These are phyloP conservation scores for Saccharum officinarum DNA, from an alignment of 176 grass and related monocot genomes.

Conservation along the genomic window DNA sequence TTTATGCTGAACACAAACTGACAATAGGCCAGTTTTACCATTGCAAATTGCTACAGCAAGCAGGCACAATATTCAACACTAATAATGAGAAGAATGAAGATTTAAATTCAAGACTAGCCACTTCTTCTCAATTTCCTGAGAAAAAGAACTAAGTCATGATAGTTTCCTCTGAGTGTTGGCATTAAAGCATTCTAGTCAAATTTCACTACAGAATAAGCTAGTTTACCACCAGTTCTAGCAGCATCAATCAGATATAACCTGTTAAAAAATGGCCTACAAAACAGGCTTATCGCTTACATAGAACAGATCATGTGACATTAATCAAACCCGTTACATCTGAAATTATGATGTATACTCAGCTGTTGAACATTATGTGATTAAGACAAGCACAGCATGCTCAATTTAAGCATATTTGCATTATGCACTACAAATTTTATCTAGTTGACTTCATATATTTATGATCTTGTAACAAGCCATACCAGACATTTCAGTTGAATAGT, in stretches of 20 bases:
- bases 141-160: neutral
- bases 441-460: neutral
- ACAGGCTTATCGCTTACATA: neutral
- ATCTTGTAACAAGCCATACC: neutral
- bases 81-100: neutral
- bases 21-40: slow-evolving; percentile 4
- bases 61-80: neutral
- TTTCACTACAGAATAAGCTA: neutral
- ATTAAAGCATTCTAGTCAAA: neutral
- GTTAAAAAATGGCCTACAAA: neutral
- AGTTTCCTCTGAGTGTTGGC: neutral
- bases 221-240: neutral
- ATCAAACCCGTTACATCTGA: neutral
- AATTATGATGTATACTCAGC: neutral
- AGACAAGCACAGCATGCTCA: neutral
- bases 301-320: neutral
- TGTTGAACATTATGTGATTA: neutral
- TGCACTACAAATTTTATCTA: neutral
- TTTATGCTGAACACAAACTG: neutral
- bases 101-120: neutral
- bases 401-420: neutral
- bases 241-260: neutral
- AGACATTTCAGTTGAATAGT: neutral
- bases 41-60: neutral
- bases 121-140: neutral